phyloP scores from a whole-genome alignment of 352 stramenopile genomes.

The Phytophthora sojae region DNA sequence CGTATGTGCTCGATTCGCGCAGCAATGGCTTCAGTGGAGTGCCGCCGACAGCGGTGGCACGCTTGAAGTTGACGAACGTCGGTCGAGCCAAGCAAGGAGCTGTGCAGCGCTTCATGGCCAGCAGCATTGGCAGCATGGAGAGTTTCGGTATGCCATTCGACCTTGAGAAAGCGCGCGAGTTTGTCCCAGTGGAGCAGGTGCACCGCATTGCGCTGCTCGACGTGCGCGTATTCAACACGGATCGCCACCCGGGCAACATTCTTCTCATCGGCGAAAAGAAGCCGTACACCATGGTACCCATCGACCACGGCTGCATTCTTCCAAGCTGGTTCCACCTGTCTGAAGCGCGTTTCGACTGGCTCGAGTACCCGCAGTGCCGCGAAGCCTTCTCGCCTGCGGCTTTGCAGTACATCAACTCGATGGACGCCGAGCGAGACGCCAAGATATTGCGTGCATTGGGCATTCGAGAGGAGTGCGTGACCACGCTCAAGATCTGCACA shows the following conservation, averaged over 20 bases:
- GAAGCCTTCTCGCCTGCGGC: slow-evolving; percentile 56
- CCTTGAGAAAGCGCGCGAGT: slow-evolving; percentile 59
- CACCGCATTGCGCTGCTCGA: slow-evolving; percentile 87
- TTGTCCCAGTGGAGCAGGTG: slow-evolving; percentile 79
- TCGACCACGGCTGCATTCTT: slow-evolving; percentile 82
- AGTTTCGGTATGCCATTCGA: slow-evolving; percentile 85
- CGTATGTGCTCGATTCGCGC: slow-evolving; percentile 77
- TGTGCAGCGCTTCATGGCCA: slow-evolving; percentile 85
- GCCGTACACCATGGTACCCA: slow-evolving; percentile 81
- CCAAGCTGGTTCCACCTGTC: slow-evolving; percentile 85
- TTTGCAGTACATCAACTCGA: slow-evolving; percentile 59
- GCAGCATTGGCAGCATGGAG: slow-evolving; percentile 81
- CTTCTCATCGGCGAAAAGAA: slow-evolving; percentile 79
- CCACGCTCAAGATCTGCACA: slow-evolving; percentile 79
- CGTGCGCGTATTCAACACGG: slow-evolving; percentile 87
- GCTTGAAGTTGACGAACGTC: slow-evolving; percentile 58
- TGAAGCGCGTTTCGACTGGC: slow-evolving; percentile 83
- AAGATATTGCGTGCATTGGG: slow-evolving; percentile 56
- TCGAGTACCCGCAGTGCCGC: slow-evolving; percentile 78
- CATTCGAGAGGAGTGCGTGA: slow-evolving; percentile 79
- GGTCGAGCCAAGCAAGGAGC: slow-evolving; percentile 65
- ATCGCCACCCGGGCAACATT: slow-evolving; percentile 87
- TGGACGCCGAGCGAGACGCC: slow-evolving; percentile 65
- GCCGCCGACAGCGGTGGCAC: slow-evolving; percentile 74
- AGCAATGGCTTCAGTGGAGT: slow-evolving; percentile 81